Evolutionary conservation across 176 grass and related monocot species (phyloP).

Genomic region (Aegilops umbellulata): DNA sequence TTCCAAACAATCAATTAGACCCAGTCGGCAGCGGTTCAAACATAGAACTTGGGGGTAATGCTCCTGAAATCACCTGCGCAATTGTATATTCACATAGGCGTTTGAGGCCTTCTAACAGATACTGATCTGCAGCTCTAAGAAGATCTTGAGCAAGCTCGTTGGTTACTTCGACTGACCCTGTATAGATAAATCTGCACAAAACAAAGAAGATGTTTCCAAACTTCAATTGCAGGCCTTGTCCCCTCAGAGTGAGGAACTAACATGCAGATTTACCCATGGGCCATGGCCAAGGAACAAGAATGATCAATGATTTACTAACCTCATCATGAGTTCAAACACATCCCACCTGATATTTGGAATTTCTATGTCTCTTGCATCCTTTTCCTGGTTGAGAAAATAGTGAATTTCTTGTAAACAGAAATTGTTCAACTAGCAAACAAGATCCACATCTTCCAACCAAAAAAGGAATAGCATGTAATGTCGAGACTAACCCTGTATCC

Average conservation of each 20-base stretch:
- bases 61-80: conserved; percentile 64
- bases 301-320: conserved; percentile 33
- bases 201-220: conserved; percentile 22
- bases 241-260: not conserved
- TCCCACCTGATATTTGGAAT: conserved; percentile 98
- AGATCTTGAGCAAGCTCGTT: conserved; percentile 88
- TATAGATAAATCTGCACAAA: conserved; percentile 95
- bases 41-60: conserved; percentile 7
- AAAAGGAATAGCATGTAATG: conserved; percentile 2
- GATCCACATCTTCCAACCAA: conserved; percentile 21
- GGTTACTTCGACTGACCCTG: conserved; percentile 79
- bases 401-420: conserved; percentile 1
- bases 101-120: conserved; percentile 98
- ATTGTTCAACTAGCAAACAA: conserved; percentile 2
- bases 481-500: conserved; percentile 85
- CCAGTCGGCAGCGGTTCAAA: not conserved
- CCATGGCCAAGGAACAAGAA: not conserved
- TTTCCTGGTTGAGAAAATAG: conserved; percentile 67
- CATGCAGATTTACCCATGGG: not conserved
- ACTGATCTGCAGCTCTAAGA: conserved; percentile 96
- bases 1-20: conserved; percentile 32
- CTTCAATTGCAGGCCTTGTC: conserved; percentile 9
- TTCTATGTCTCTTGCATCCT: conserved; percentile 99
- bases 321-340: conserved; percentile 99
- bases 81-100: conserved; percentile 95